Conservation (phyloP, 139 green algal genomes). For the Microglena sp. region DNA sequence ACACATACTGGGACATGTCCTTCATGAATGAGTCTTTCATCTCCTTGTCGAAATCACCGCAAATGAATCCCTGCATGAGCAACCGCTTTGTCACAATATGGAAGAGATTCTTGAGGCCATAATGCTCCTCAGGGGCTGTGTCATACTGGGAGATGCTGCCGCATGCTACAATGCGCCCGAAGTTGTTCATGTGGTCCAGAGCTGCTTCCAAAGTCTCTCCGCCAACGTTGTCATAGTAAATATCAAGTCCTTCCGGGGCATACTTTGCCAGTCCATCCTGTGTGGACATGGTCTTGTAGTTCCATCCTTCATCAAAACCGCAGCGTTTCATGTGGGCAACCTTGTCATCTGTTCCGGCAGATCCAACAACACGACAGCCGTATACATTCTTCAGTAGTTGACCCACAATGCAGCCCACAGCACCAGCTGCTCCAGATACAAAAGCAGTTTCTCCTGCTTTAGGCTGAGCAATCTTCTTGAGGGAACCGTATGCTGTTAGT, state of each 20-base stretch:
- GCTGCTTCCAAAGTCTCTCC: conserved; percentile 6
- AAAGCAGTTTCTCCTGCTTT: background rate
- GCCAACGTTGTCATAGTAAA: conserved; percentile 12
- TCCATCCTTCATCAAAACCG: conserved; percentile 2
- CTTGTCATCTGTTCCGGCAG: conserved; percentile 9
- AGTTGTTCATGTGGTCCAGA: background rate
- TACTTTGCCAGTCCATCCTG: background rate
- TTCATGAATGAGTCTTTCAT: background rate
- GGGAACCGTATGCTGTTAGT: background rate
- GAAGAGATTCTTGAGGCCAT: conserved; percentile 6
- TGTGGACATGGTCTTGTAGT: conserved; percentile 3
- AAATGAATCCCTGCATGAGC: conserved; percentile 2
- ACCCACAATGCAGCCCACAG: conserved; percentile 1
- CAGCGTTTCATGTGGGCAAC: background rate
- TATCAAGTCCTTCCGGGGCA: background rate
- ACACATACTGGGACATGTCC: background rate
- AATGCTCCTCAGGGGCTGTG: conserved; percentile 1
- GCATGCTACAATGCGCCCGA: conserved; percentile 5
- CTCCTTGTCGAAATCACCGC: background rate
- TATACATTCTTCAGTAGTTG: conserved; percentile 21
- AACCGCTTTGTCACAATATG: background rate
- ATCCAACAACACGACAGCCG: conserved; percentile 11
- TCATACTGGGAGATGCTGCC: conserved; percentile 4
- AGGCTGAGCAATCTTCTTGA: background rate
- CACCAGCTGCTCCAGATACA: background rate